Conservation (phyloP, 2,329 filamentous ascomycete genomes). For the Epichloe hybrida region DNA sequence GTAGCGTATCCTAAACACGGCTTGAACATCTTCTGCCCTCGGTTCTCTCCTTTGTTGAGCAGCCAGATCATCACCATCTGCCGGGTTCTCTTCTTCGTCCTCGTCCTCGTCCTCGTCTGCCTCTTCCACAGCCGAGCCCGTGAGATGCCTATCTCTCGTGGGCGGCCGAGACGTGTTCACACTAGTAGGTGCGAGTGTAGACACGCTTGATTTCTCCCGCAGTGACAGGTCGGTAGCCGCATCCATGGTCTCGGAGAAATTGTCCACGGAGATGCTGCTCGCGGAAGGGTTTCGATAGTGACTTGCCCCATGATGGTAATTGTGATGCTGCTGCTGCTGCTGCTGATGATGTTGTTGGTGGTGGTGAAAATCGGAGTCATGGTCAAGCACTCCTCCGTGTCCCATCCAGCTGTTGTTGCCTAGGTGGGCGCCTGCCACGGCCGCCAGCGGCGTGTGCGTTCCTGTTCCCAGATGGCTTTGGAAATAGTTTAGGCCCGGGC, state of each 20-base stretch:
- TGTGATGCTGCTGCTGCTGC: too few relatives aligned
- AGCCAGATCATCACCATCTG: constrained; percentile 8
- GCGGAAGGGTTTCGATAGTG: constrained; percentile 33
- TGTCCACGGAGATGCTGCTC: constrained; percentile 32
- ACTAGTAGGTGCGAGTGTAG: constrained; percentile 44
- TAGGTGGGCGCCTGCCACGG: constrained; percentile 54
- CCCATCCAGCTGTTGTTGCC: constrained; percentile 24
- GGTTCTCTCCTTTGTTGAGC: constrained; percentile 46
- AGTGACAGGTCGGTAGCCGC: constrained; percentile 24
- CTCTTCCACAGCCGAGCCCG: constrained; percentile 26
- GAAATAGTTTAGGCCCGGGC: constrained; percentile 70
- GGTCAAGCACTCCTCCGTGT: constrained; percentile 3
- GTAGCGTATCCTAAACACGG: constrained; percentile 84
- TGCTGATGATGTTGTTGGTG: background rate
- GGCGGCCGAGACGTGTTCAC: constrained; percentile 41
- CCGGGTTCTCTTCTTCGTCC: constrained; percentile 13
- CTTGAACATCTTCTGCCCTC: constrained; percentile 75
- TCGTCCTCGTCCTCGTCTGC: constrained; percentile 19
- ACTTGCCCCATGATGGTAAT: constrained; percentile 12
- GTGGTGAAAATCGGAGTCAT: constrained; percentile 6
- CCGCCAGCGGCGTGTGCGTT: constrained; percentile 65
- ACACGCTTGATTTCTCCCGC: constrained; percentile 48
- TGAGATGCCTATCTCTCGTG: constrained; percentile 35
- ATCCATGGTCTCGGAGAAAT: constrained; percentile 19
- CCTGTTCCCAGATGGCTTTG: constrained; percentile 67